Conservation (phyloP, 306 rosid genomes). For the Inga leiocalycina region DNA sequence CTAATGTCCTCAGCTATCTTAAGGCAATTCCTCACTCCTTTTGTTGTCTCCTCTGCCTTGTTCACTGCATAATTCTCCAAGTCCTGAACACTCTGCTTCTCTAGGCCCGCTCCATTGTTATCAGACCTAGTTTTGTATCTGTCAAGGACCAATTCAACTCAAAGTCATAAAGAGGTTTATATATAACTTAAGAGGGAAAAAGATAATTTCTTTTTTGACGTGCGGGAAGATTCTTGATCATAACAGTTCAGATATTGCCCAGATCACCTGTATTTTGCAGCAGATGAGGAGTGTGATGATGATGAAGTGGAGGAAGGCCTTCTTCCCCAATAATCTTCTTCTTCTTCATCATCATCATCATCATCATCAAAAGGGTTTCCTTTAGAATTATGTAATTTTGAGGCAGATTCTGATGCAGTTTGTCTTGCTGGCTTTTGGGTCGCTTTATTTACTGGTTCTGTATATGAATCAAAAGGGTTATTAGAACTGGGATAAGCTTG, state of each 20-base stretch:
- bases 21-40: neutral
- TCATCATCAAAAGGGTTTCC: constrained; percentile 12
- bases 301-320: neutral
- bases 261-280: neutral
- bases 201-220: neutral
- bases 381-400: neutral
- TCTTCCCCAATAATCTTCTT: neutral
- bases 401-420: neutral
- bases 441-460: neutral
- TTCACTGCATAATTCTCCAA: neutral
- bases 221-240: neutral
- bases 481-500: neutral
- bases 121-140: neutral
- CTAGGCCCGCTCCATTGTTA: neutral
- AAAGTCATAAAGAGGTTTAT: neutral
- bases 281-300: neutral
- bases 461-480: constrained; percentile 7
- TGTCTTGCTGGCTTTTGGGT: neutral
- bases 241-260: neutral
- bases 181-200: neutral
- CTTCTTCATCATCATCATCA: neutral
- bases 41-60: constrained; percentile 8
- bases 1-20: neutral
- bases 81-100: neutral
- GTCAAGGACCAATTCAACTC: neutral